Evolutionary conservation across 2,329 filamentous ascomycete species (phyloP).

Genomic region (Calycina marina): DNA sequence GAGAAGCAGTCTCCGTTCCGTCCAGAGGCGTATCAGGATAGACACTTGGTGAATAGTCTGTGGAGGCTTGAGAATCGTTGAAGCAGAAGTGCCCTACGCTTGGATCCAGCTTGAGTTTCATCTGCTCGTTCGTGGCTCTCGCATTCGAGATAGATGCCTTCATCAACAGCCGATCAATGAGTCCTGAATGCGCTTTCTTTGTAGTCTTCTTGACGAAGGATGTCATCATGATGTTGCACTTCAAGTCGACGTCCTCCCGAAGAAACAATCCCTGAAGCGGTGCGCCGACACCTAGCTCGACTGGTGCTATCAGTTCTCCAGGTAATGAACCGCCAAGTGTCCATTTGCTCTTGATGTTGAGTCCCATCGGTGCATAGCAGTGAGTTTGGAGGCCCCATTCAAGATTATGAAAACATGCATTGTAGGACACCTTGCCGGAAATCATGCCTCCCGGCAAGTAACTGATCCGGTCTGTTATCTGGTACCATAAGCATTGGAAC

Average conservation of each 20-base stretch:
- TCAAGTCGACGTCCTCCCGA: constrained; percentile 73
- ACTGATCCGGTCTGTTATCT: constrained; percentile 60
- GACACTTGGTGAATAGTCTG: background rate
- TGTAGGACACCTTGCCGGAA: constrained; percentile 59
- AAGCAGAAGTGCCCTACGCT: no score
- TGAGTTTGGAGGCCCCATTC: constrained; percentile 65
- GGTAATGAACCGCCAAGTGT: constrained; percentile 56
- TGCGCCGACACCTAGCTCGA: constrained; percentile 50
- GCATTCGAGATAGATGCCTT: constrained; percentile 28
- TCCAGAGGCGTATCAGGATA: background rate
- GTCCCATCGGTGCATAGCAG: constrained; percentile 66
- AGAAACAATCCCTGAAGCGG: constrained; percentile 62
- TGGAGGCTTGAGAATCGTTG: background rate
- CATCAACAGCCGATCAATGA: constrained; percentile 50
- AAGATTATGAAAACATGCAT: constrained; percentile 65
- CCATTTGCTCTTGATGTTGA: constrained; percentile 71
- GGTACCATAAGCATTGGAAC: constrained; percentile 61
- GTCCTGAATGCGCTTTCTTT: constrained; percentile 55
- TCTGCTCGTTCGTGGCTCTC: constrained; percentile 8
- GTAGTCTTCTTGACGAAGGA: constrained; percentile 72
- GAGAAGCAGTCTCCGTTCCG: background rate
- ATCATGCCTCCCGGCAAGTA: constrained; percentile 54
- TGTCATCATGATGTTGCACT: constrained; percentile 63
- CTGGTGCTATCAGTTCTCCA: constrained; percentile 49
- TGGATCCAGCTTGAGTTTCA: constrained; percentile 4